Base-by-base conservation (phyloP, 371 early-diverging fungal genomes). In the Apophysomyces variabilis region DNA sequence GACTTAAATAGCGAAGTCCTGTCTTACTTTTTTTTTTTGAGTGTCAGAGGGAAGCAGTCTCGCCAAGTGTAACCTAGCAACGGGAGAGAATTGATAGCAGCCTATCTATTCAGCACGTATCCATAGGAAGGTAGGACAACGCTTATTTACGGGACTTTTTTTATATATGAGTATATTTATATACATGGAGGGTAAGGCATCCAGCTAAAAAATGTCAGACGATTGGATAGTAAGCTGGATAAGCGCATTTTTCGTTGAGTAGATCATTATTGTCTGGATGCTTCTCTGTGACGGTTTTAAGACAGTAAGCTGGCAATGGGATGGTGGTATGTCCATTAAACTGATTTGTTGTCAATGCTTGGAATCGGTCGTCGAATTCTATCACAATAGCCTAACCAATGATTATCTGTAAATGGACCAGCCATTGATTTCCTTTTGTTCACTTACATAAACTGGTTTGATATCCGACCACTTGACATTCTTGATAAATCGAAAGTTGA, bases 281-380 rank as follows among this genome's bases (percentile, higher is more conserved):
- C 21, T 50, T 50, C 21, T 50, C 54, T 21, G 54, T 50, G n/a
- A n/a, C 54, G 9, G 16, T 50, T 50, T 50, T 21, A 11, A 18
- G 54, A 11, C 54, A 50, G 21, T 50, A 21, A 50, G 54, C 54
- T 4, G 54, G 54, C 21, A 50, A 21, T 16, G 54, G 54, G 5
- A 50, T 11, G 11, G 21, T 32, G 4, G 54, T 50, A 50, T 50
- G 54, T 5, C 7, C 21, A 26, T 26, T 21, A 9, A 50, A 50
- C 16, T 21, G 21, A 9, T 21, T 26, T 7, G 21, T 50, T 50
- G 54, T 69, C 41, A 79, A 64, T 36, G 75, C 75, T 38, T 43
- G 69, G 58, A 67, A 79, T 37, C 80, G 68, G 54, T 79, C 72
- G 62, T 79, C 80, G 54, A 76, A 65, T 18, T 76, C 75, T 60